Evolutionary conservation across 2,329 filamentous ascomycete species (phyloP).

Genomic region (Colletotrichum sp.): DNA sequence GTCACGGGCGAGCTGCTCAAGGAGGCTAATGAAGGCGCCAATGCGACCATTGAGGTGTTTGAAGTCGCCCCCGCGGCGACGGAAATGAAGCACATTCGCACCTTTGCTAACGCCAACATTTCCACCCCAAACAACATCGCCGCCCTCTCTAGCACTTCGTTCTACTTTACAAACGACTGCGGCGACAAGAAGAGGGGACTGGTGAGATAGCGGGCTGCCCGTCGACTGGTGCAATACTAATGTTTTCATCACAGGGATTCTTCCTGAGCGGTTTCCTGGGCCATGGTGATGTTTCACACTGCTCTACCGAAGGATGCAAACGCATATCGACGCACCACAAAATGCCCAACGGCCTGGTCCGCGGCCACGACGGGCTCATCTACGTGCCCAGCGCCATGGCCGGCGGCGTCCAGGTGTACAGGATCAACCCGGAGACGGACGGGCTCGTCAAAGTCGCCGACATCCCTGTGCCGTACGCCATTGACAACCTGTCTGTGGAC

Average conservation of each 20-base stretch:
- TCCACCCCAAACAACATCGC: conserved; percentile 30
- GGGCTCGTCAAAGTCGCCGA: conserved; percentile 21
- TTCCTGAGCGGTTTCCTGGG: conserved; percentile 26
- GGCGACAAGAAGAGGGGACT: conserved; percentile 23
- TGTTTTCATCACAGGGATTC: conserved; percentile 2
- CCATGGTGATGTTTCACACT: conserved; percentile 32
- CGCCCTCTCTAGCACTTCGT: conserved; percentile 20
- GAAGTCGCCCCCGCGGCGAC: conserved; percentile 18
- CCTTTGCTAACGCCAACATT: conserved; percentile 23
- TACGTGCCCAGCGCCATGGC: conserved; percentile 33
- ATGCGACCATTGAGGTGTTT: conserved; percentile 58
- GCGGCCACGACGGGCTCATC: conserved; percentile 28
- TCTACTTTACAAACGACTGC: conserved; percentile 31
- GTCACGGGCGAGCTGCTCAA: conserved; percentile 49
- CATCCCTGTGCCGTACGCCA: conserved; percentile 23
- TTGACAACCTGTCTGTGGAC: conserved; percentile 32
- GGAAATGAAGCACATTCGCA: conserved; percentile 27
- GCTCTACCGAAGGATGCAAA: conserved; percentile 26
- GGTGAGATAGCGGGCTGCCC: conserved; percentile 1
- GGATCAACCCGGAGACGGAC: neutral
- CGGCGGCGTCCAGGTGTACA: conserved; percentile 26
- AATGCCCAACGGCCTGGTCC: conserved; percentile 36
- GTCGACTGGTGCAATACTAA: neutral
- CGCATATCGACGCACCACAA: conserved; percentile 24
- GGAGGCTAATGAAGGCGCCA: conserved; percentile 67